Evolutionary conservation across 2,329 filamentous ascomycete genomes (phyloP).

Genomic region (Clonostachys rosea): DNA sequence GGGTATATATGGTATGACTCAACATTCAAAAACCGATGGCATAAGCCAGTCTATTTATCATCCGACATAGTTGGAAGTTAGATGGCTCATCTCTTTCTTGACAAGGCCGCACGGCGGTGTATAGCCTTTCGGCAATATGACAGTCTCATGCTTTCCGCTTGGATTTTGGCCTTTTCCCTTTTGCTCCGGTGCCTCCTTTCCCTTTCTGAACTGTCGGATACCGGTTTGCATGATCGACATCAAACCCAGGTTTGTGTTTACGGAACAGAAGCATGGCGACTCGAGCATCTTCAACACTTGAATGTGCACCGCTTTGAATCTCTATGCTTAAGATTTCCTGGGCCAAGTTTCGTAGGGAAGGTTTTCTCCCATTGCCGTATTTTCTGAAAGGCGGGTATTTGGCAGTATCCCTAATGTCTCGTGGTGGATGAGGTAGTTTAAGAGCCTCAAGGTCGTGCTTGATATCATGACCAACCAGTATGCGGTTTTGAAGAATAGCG

Average conservation of each 20-base stretch:
- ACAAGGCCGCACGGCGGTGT: too few relatives aligned
- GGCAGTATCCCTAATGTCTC: slow-evolving; percentile 81
- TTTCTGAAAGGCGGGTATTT: slow-evolving; percentile 71
- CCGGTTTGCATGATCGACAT: slow-evolving; percentile 69
- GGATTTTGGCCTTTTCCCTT: slow-evolving; percentile 34
- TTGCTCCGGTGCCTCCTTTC: slow-evolving; percentile 4
- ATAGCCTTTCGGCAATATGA: not conserved
- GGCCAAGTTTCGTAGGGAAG: slow-evolving; percentile 57
- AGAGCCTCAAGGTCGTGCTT: slow-evolving; percentile 75
- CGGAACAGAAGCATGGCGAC: slow-evolving; percentile 88
- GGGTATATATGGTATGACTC: too few relatives aligned
- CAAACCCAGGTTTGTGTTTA: slow-evolving; percentile 78
- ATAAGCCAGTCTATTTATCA: too few relatives aligned
- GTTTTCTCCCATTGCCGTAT: slow-evolving; percentile 62
- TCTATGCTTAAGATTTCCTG: slow-evolving; percentile 53
- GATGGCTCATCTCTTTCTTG: too few relatives aligned
- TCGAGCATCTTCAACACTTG: slow-evolving; percentile 74
- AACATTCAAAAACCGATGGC: too few relatives aligned
- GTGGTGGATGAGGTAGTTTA: slow-evolving; percentile 70
- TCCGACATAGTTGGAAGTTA: too few relatives aligned
- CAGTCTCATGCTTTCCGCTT: slow-evolving; percentile 21
- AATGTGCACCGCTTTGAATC: slow-evolving; percentile 61
- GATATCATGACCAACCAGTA: slow-evolving; percentile 81
- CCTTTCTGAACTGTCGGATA: slow-evolving; percentile 39
- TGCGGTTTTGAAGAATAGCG: slow-evolving; percentile 61